These are phyloP conservation scores for Sporothrix luriei DNA, from an alignment of 2,329 filamentous ascomycete genomes.

Conservation along the genomic window DNA sequence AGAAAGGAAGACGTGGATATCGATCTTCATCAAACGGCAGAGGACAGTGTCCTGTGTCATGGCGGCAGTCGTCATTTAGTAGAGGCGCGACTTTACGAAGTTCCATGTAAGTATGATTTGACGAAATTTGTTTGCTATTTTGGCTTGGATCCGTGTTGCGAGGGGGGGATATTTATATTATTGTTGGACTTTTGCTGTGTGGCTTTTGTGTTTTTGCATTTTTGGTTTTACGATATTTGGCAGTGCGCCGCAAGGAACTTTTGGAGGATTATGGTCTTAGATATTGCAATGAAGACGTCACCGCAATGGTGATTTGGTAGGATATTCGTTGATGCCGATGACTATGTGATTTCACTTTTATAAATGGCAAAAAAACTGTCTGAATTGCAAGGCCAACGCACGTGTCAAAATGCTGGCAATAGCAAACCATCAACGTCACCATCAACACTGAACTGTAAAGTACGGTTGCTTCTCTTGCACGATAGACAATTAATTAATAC, in stretches of 20 bases:
- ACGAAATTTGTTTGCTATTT: conserved; percentile 8
- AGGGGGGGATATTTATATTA: not conserved
- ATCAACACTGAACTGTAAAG: not conserved
- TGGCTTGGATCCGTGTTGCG: not conserved
- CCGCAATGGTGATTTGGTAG: not conserved
- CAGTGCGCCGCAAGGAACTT: not conserved
- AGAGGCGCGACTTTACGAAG: not conserved
- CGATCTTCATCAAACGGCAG: not conserved
- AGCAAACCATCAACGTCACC: not conserved
- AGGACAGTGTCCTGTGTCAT: not conserved
- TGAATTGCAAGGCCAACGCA: not conserved
- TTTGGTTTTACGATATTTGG: conserved; percentile 2
- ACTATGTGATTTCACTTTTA: not conserved
- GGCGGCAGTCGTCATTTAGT: not conserved
- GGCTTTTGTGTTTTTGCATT: conserved; percentile 39
- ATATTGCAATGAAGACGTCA: not conserved
- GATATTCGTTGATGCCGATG: not conserved
- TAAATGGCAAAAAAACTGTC: too few species aligned
- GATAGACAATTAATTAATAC: not conserved
- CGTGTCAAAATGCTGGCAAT: not conserved
- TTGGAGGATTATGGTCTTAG: not conserved
- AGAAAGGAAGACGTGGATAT: not conserved
- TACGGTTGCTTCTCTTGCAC: not conserved
- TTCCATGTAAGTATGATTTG: conserved; percentile 24
- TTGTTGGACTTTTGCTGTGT: not conserved